Conservation (phyloP, 139 green algal genomes). For the Chlamydomonas sp. region DNA sequence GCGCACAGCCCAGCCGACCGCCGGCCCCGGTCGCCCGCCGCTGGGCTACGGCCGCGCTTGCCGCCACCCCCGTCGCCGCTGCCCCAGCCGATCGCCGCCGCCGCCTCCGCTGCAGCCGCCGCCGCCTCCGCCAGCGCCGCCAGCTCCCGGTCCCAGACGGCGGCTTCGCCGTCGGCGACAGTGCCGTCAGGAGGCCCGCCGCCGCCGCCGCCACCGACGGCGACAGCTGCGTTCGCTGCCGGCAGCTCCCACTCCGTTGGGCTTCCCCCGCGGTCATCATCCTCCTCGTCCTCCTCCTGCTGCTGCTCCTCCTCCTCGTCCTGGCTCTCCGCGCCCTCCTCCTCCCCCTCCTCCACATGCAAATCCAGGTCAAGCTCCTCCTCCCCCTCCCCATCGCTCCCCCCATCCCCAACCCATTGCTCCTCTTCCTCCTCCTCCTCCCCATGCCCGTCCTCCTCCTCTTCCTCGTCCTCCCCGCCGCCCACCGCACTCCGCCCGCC, state of each 20-base stretch:
- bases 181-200: background rate
- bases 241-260: background rate
- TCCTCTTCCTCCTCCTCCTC: background rate
- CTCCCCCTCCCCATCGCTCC: background rate
- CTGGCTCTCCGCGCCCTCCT: background rate
- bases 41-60: too few species aligned
- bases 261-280: background rate
- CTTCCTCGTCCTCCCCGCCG: background rate
- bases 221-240: background rate
- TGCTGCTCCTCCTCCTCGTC: background rate
- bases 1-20: background rate
- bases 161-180: background rate
- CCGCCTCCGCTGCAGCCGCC: background rate
- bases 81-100: background rate
- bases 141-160: background rate
- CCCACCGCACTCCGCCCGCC: too few species aligned
- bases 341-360: background rate
- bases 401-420: background rate
- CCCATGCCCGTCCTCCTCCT: background rate
- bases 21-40: background rate
- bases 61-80: background rate
- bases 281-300: background rate
- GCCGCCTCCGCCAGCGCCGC: constrained; percentile 10
- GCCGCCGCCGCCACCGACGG: background rate
- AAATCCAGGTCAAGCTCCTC: background rate